phyloP scores from a whole-genome alignment of 2,329 filamentous ascomycete species.

The Aspergillus brunneoviolaceus region DNA sequence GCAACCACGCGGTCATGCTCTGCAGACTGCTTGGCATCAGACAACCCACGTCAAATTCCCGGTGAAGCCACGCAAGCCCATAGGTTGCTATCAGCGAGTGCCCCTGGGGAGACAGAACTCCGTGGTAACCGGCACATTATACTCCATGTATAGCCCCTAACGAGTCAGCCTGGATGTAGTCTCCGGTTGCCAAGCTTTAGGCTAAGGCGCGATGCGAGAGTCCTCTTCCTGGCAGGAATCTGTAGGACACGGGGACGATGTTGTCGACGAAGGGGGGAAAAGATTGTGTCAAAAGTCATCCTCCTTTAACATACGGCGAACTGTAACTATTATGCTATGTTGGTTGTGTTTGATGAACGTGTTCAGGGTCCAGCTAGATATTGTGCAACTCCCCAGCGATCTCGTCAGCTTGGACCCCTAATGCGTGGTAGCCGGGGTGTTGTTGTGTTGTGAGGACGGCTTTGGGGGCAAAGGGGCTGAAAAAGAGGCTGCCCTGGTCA shows the following conservation, averaged over 20 bases:
- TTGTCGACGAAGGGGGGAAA: not conserved
- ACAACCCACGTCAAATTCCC: not conserved
- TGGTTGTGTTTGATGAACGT: not conserved
- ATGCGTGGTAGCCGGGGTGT: not conserved
- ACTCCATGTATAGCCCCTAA: not conserved
- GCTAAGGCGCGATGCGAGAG: not conserved
- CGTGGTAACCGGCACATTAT: not conserved
- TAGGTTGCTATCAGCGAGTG: not conserved
- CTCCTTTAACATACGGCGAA: not conserved
- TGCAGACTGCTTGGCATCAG: not conserved
- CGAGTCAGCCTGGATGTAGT: slow-evolving; percentile 2
- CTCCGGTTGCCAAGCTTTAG: slow-evolving; percentile 8
- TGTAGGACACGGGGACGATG: not conserved
- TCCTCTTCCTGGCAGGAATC: not conserved
- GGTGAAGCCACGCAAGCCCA: slow-evolving; percentile 3
- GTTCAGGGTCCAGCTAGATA: not conserved
- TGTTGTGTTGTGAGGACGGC: not conserved
- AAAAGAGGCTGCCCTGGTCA: not conserved
- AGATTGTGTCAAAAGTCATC: too few relatives aligned
- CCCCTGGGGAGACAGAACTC: not conserved
- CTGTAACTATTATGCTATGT: not conserved
- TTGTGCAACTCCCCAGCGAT: not conserved
- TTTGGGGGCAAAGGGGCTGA: slow-evolving; percentile 2
- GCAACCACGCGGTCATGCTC: not conserved
- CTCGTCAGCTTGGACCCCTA: not conserved